Percentiles rank a stretch among this genome's conserved stretches.
These are phyloP conservation scores for Solanum tarapatanum DNA, from an alignment of 257 asterid species.

Conservation along the genomic window DNA sequence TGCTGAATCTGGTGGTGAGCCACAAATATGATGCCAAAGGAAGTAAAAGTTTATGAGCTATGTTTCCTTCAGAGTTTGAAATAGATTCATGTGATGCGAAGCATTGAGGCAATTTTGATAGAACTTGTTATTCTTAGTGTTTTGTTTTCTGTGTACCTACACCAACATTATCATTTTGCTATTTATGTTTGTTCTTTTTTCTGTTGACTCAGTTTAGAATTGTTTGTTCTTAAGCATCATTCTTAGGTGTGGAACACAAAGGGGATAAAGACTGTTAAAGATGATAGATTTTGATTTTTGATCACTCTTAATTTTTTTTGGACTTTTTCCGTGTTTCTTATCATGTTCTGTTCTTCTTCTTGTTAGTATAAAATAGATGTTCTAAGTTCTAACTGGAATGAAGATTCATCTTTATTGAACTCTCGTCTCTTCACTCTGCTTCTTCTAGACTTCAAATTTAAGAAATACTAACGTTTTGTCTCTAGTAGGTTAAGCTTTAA, in stretches of 20 bases:
- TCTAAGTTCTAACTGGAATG: not conserved
- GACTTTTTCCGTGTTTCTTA: not conserved
- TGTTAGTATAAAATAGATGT: not conserved
- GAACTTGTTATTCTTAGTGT: slow-evolving; percentile 5
- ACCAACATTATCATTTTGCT: not conserved
- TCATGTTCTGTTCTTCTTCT: not conserved
- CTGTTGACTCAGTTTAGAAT: not conserved
- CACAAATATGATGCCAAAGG: not conserved
- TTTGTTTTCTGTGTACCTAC: not conserved
- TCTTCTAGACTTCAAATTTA: not conserved
- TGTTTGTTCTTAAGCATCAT: not conserved
- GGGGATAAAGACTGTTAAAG: not conserved
- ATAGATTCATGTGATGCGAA: not conserved
- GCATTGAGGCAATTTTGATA: slow-evolving; percentile 26
- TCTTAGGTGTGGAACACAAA: not conserved
- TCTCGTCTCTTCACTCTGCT: not conserved
- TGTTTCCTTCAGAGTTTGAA: not conserved
- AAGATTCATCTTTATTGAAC: not conserved
- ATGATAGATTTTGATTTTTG: not conserved
- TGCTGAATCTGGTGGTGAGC: not conserved
- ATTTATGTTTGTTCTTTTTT: not conserved
- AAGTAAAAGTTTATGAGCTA: not conserved
- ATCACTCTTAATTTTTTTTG: not conserved
- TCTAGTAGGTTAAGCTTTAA: not conserved
- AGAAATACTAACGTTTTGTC: not conserved